Conservation (phyloP, 1,139 yeast species). For the Yamadazyma taylorii region DNA sequence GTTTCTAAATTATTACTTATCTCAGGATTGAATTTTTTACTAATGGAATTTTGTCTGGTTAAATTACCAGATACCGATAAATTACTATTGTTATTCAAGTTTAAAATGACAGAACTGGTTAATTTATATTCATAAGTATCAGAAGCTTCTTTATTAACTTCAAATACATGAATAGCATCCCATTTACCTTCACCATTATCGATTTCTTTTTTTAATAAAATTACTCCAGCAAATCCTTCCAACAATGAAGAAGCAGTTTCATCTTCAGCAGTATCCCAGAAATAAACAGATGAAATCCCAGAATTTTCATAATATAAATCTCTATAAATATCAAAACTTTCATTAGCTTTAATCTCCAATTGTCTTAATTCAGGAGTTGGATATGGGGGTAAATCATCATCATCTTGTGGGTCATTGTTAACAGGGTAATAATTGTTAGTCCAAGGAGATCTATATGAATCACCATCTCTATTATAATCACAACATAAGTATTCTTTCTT, state of each 20-base stretch:
- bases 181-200: conserved; percentile 62
- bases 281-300: conserved; percentile 77
- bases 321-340: conserved; percentile 88
- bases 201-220: conserved; percentile 71
- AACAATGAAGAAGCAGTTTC: conserved; percentile 37
- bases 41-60: conserved; percentile 74
- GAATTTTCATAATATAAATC: conserved; percentile 96
- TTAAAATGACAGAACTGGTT: conserved; percentile 87
- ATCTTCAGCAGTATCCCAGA: conserved; percentile 78
- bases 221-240: conserved; percentile 83
- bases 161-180: conserved; percentile 94
- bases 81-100: conserved; percentile 41
- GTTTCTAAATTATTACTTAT: conserved; percentile 45
- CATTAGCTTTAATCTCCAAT: conserved; percentile 80
- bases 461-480: conserved; percentile 95
- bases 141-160: conserved; percentile 53
- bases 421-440: conserved; percentile 74
- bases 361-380: conserved; percentile 70
- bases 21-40: conserved; percentile 39
- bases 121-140: conserved; percentile 63
- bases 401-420: conserved; percentile 33
- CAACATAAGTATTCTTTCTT: conserved; percentile 80
- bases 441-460: conserved; percentile 92
- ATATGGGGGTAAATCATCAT: conserved; percentile 57
- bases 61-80: conserved; percentile 77